These are phyloP conservation scores for Colletotrichum abscissum DNA, from an alignment of 2,329 filamentous ascomycete species.

Conservation along the genomic window DNA sequence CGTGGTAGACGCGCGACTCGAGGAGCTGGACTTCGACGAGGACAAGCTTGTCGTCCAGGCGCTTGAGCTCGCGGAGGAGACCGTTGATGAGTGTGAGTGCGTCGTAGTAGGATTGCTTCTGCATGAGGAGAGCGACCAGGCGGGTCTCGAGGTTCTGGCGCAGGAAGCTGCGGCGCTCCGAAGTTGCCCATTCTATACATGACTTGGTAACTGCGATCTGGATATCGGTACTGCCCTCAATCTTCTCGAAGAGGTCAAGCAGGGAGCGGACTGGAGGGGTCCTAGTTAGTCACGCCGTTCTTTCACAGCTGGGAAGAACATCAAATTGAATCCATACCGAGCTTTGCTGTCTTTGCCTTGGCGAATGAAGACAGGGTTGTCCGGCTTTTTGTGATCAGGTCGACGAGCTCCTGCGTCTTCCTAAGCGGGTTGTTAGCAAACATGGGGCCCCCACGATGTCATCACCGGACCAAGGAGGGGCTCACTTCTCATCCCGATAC, in stretches of 20 bases:
- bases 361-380: slow-evolving; percentile 95
- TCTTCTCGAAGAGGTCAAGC: slow-evolving; percentile 92
- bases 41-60: slow-evolving; percentile 97
- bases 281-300: not conserved
- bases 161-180: slow-evolving; percentile 93
- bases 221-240: slow-evolving; percentile 93
- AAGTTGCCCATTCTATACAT: slow-evolving; percentile 99
- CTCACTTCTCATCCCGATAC: slow-evolving; percentile 88
- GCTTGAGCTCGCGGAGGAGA: slow-evolving; percentile 95
- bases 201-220: slow-evolving; percentile 97
- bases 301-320: not conserved
- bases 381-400: slow-evolving; percentile 89
- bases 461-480: slow-evolving; percentile 38
- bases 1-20: slow-evolving; percentile 97
- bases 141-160: slow-evolving; percentile 96
- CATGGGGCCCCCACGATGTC: slow-evolving; percentile 36
- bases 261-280: slow-evolving; percentile 83
- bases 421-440: slow-evolving; percentile 52
- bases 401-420: slow-evolving; percentile 85
- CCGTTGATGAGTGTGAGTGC: slow-evolving; percentile 96
- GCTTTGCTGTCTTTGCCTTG: slow-evolving; percentile 98
- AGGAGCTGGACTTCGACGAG: slow-evolving; percentile 97
- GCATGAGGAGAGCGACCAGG: slow-evolving; percentile 93
- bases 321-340: slow-evolving; percentile 72
- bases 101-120: slow-evolving; percentile 97